Conservation (phyloP, 768 basidiomycete species). For the Podaxis mareebaensis region DNA sequence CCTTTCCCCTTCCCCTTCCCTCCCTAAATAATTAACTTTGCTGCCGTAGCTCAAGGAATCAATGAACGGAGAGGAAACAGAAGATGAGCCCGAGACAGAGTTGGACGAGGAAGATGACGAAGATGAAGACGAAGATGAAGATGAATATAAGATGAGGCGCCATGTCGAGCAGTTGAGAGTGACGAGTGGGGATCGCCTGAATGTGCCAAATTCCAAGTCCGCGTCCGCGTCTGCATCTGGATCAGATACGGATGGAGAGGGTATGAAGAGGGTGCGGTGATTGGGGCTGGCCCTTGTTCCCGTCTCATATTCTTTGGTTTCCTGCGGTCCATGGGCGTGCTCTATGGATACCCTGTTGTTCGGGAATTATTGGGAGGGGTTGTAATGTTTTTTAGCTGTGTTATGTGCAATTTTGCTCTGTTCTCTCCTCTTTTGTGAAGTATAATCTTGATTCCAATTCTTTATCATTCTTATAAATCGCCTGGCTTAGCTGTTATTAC, state of each 20-base stretch:
- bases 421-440: not conserved
- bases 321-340: not conserved
- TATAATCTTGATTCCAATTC: not conserved
- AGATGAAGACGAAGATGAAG: conserved; percentile 42
- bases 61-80: conserved; percentile 73
- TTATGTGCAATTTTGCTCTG: not conserved
- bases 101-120: conserved; percentile 47
- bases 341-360: not conserved
- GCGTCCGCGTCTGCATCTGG: conserved; percentile 1
- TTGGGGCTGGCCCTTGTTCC: not conserved
- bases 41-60: conserved; percentile 70
- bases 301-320: not conserved
- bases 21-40: not conserved
- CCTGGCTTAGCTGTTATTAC: not conserved
- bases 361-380: not conserved
- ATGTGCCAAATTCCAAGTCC: not conserved
- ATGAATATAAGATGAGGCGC: not conserved
- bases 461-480: not conserved
- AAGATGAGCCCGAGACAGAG: conserved; percentile 21
- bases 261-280: not conserved
- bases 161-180: not conserved
- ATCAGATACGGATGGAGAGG: conserved; percentile 2
- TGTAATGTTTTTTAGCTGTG: not conserved
- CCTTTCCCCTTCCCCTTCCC: not conserved
- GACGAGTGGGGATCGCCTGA: not conserved